phyloP scores from a whole-genome alignment of 129 eudicot genomes.

The Chrysanthemum makinoi region DNA sequence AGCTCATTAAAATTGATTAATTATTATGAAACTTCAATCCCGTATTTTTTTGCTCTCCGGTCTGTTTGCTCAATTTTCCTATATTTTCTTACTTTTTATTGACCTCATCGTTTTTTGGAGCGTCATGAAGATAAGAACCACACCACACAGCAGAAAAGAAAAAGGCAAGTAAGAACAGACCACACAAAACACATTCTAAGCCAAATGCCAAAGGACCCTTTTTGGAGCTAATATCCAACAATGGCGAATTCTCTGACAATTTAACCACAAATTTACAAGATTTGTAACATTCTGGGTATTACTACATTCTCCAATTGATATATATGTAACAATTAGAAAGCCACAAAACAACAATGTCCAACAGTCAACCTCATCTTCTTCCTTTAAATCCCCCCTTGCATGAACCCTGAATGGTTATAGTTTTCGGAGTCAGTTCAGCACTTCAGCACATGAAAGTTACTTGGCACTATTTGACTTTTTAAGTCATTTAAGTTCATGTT shows the following conservation, averaged over 20 bases:
- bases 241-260: constrained; percentile 15
- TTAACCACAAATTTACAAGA: constrained; percentile 29
- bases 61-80: neutral
- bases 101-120: too few species aligned
- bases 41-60: too few species aligned
- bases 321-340: constrained; percentile 18
- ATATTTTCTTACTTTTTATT: too few species aligned
- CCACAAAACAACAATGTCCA: constrained; percentile 9
- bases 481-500: too few species aligned
- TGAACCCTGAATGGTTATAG: constrained; percentile 25
- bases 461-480: too few species aligned
- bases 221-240: neutral
- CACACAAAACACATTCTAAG: constrained; percentile 1
- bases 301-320: too few species aligned
- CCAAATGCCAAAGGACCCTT: neutral
- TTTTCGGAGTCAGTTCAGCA: neutral
- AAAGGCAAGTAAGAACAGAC: too few species aligned
- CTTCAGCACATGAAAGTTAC: too few species aligned
- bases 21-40: too few species aligned
- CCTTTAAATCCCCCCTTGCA: constrained; percentile 25
- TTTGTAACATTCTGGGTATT: constrained; percentile 5
- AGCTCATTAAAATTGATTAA: too few species aligned
- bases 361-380: constrained; percentile 27
- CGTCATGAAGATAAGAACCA: neutral
- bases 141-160: too few species aligned